Percentiles rank a stretch among this genome's conserved stretches.
These are phyloP conservation scores for Bryum argenteum DNA, from an alignment of 225 moss, liverwort and hornwort genomes.

Conservation along the genomic window DNA sequence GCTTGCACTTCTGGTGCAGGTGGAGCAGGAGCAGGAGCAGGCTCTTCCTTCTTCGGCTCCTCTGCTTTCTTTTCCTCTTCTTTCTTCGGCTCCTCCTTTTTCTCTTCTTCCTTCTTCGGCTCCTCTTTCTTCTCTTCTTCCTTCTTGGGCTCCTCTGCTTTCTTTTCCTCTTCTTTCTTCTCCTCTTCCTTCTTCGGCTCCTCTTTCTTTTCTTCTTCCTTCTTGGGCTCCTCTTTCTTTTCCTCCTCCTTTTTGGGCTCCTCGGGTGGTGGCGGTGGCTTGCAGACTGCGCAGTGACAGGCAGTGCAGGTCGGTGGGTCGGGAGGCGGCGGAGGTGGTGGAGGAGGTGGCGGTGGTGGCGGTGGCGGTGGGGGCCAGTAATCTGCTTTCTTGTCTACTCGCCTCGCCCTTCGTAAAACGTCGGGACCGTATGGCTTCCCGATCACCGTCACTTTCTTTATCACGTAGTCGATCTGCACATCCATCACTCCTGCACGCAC, in stretches of 20 bases:
- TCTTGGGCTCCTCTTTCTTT: constrained; percentile 31
- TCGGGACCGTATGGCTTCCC: constrained; percentile 48
- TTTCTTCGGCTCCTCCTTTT: constrained; percentile 30
- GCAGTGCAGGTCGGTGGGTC: constrained; percentile 29
- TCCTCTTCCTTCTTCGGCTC: constrained; percentile 22
- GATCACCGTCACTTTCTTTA: constrained; percentile 51
- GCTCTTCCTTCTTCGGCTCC: constrained; percentile 24
- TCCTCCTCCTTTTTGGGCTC: constrained; percentile 33
- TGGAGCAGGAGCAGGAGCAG: constrained; percentile 14
- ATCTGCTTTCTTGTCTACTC: constrained; percentile 50
- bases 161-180: constrained; percentile 13
- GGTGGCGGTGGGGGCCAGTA: constrained; percentile 41
- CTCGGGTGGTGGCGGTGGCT: constrained; percentile 30
- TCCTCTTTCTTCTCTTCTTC: constrained; percentile 18
- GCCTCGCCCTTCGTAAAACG: constrained; percentile 45
- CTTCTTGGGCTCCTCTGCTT: neutral
- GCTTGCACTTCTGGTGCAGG: constrained; percentile 40
- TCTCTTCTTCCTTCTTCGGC: constrained; percentile 13
- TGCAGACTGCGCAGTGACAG: constrained; percentile 32
- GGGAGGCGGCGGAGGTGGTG: constrained; percentile 17
- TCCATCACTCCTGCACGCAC: constrained; percentile 55
- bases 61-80: constrained; percentile 33
- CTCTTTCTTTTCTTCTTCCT: constrained; percentile 29
- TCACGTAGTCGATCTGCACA: constrained; percentile 37
- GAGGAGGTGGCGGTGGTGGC: constrained; percentile 12